phyloP scores from a whole-genome alignment of 345 rosid genomes.

The Citrus sinensis region DNA sequence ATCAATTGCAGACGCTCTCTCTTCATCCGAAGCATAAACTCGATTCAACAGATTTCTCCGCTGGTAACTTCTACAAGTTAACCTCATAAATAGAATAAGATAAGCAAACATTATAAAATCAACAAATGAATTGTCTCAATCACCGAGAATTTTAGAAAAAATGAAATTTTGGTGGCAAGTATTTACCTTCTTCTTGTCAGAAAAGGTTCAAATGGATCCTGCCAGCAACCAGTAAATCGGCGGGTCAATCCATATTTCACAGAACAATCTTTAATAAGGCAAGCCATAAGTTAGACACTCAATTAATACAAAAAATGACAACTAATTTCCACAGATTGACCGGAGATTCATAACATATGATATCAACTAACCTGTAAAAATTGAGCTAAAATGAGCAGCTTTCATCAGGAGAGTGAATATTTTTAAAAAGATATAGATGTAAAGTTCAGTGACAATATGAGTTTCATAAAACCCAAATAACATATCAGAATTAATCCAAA shows the following conservation, averaged over 20 bases:
- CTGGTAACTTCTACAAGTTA: constrained; percentile 38
- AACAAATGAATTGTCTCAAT: background rate
- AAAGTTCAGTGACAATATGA: background rate
- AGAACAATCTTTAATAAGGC: background rate
- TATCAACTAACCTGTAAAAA: background rate
- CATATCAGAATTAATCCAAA: background rate
- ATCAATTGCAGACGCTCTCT: constrained; percentile 47
- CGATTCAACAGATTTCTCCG: constrained; percentile 50
- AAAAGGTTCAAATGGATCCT: constrained; percentile 3
- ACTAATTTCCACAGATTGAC: background rate
- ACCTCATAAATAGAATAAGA: background rate
- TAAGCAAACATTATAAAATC: background rate
- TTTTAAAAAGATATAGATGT: background rate
- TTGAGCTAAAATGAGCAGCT: background rate
- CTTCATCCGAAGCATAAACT: constrained; percentile 55
- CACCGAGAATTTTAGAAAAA: background rate
- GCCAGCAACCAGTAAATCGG: background rate
- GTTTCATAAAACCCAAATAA: no score
- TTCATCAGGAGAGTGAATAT: background rate
- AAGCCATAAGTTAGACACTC: background rate
- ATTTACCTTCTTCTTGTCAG: constrained; percentile 9
- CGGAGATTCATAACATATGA: background rate
- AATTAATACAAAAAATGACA: background rate
- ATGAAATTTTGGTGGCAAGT: background rate
- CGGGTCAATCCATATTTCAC: background rate